phyloP scores from a whole-genome alignment of 768 basidiomycete species.

The Gyrodon lividus region DNA sequence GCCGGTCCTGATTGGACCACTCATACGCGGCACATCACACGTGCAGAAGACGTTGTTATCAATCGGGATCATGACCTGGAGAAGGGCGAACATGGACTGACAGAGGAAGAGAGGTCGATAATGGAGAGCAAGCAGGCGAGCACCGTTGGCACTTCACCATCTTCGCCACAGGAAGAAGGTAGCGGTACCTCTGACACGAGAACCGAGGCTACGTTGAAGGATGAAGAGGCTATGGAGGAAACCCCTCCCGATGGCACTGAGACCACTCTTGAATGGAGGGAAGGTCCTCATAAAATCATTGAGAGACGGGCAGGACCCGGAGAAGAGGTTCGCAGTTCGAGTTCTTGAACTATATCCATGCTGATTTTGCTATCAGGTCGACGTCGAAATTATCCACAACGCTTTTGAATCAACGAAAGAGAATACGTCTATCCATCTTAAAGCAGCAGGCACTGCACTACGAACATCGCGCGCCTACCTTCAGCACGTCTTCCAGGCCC shows the following conservation, averaged over 20 bases:
- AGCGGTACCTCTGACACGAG: conserved; percentile 3
- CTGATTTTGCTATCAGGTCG: conserved; percentile 44
- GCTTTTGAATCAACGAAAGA: conserved; percentile 24
- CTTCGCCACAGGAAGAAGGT: conserved; percentile 5
- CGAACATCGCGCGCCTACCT: conserved; percentile 11
- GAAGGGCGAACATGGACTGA: conserved; percentile 37
- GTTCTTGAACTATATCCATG: conserved; percentile 1
- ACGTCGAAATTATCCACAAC: conserved; percentile 60
- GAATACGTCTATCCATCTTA: conserved; percentile 1
- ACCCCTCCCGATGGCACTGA: conserved; percentile 46
- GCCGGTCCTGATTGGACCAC: conserved; percentile 80
- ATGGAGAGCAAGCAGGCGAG: conserved; percentile 26
- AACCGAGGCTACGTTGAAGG: conserved; percentile 9
- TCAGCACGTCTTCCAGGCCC: conserved; percentile 15
- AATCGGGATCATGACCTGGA: conserved; percentile 75
- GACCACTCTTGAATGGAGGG: conserved; percentile 56
- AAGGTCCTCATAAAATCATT: conserved; percentile 65
- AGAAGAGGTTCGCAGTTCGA: conserved; percentile 56
- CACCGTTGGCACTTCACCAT: background rate
- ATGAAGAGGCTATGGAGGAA: conserved; percentile 30
- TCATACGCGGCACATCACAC: conserved; percentile 66
- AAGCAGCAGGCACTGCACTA: background rate
- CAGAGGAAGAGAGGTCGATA: conserved; percentile 30
- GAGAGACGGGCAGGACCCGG: conserved; percentile 59
- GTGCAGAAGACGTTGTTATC: conserved; percentile 78